Percentiles rank a stretch among this genome's conserved stretches.
phyloP scores from a whole-genome alignment of 768 basidiomycete genomes.

The Mrakia blollopis region DNA sequence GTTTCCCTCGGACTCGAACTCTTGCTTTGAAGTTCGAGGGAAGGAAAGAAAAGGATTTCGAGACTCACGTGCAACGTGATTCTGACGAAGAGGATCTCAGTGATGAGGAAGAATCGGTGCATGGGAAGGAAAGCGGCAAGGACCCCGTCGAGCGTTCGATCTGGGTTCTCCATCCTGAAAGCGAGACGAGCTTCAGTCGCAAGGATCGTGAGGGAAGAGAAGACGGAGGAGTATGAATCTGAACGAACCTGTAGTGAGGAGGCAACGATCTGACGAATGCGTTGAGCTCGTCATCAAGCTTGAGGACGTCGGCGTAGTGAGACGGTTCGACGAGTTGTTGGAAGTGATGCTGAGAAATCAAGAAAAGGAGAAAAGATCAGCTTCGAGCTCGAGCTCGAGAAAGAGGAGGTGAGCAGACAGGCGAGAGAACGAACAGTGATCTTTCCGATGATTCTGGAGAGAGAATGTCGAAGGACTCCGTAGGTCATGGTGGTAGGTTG shows the following conservation, averaged over 20 bases:
- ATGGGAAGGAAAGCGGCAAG: conserved; percentile 30
- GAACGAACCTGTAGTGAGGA: conserved; percentile 55
- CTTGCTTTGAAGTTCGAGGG: background rate
- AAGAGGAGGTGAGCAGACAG: background rate
- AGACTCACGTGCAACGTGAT: conserved; percentile 45
- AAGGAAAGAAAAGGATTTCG: background rate
- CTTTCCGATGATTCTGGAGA: conserved; percentile 75
- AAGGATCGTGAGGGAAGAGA: no score
- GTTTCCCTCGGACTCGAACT: background rate
- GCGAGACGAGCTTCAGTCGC: no score
- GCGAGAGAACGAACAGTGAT: conserved; percentile 28
- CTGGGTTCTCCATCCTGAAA: conserved; percentile 56
- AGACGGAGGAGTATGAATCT: background rate
- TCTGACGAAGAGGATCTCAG: conserved; percentile 80
- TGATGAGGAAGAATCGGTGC: conserved; percentile 77
- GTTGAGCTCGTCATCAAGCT: conserved; percentile 75
- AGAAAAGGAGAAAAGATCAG: conserved; percentile 46
- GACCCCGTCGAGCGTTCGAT: conserved; percentile 61
- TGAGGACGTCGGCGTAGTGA: conserved; percentile 75
- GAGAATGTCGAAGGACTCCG: conserved; percentile 74
- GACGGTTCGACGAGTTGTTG: conserved; percentile 72
- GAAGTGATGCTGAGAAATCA: conserved; percentile 63
- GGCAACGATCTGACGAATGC: conserved; percentile 71
- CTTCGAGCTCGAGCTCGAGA: background rate
- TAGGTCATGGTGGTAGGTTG: conserved; percentile 80